Percentiles rank a stretch among this genome's conserved stretches.
Evolutionary conservation across 1,284 basidiomycete species (phyloP).

Genomic region (Ceratobasidium sp.): DNA sequence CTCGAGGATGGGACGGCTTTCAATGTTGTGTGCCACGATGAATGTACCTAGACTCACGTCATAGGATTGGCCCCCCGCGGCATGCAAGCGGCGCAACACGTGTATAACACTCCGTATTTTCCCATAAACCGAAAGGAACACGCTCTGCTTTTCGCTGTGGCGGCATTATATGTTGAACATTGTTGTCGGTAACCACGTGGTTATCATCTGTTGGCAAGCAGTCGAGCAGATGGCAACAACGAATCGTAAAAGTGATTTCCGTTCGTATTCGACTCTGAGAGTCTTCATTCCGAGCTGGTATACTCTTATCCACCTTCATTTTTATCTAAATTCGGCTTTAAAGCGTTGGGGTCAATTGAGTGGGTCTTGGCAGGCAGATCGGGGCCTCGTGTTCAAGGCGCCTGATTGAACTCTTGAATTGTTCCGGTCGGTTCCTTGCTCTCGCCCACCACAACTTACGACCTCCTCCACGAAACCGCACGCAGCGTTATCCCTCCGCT

Average conservation of each 20-base stretch:
- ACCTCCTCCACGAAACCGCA: conserved; percentile 28
- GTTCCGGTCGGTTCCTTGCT: conserved; percentile 7
- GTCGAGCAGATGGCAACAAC: conserved; percentile 9
- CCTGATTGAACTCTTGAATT: conserved; percentile 16
- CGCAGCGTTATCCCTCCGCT: not conserved
- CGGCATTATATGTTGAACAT: not conserved
- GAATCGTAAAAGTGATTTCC: conserved; percentile 1
- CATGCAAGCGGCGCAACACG: no score
- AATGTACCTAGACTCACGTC: no score
- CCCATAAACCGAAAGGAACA: no score
- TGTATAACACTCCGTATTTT: no score
- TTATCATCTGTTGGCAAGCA: conserved; percentile 19
- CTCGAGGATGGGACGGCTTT: no score
- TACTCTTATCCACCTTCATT: not conserved
- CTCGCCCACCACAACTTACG: conserved; percentile 38
- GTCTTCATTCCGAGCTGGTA: not conserved
- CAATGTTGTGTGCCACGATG: no score
- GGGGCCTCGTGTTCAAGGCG: conserved; percentile 43
- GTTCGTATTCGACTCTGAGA: conserved; percentile 31
- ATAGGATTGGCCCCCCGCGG: no score
- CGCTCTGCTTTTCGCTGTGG: not conserved
- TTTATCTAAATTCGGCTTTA: not conserved
- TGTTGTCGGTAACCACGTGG: conserved; percentile 22
- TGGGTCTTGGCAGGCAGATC: conserved; percentile 34
- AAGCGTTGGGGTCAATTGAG: not conserved